phyloP scores from a whole-genome alignment of 1,139 yeast genomes.

The Candida labiduridarum region DNA sequence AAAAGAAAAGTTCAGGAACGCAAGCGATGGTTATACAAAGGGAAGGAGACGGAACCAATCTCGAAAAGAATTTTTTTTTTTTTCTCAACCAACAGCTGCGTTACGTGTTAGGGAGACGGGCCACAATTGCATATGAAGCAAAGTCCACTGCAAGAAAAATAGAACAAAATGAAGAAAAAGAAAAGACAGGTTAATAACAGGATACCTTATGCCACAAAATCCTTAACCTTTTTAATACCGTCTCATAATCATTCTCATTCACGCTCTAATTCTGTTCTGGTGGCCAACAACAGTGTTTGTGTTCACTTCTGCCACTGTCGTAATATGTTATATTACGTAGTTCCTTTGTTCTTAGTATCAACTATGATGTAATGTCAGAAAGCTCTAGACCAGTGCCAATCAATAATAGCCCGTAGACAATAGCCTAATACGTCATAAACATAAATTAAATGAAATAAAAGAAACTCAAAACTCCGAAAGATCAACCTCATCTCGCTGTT shows the following conservation, averaged over 20 bases:
- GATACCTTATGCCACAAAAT: too few species aligned
- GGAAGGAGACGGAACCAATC: background rate
- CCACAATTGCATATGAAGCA: background rate
- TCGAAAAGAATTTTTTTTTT: background rate
- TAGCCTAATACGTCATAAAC: background rate
- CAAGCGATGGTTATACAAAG: too few species aligned
- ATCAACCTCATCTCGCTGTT: conserved; percentile 1
- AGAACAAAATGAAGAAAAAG: too few species aligned
- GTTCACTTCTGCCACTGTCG: background rate
- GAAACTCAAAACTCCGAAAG: background rate
- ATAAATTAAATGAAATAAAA: background rate
- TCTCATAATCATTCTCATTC: too few species aligned
- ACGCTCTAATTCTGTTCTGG: too few species aligned
- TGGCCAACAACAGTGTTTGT: background rate
- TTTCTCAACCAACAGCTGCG: background rate
- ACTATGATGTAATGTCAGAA: background rate
- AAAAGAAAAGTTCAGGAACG: too few species aligned
- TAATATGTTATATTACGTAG: background rate
- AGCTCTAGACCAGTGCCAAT: background rate
- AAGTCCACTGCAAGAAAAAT: too few species aligned
- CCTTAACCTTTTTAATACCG: too few species aligned
- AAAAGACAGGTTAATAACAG: too few species aligned
- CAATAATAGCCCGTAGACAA: background rate
- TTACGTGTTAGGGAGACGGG: background rate
- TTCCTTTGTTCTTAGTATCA: background rate